Evolutionary conservation across 345 rosid genomes (phyloP).

Genomic region (Brassica incana): DNA sequence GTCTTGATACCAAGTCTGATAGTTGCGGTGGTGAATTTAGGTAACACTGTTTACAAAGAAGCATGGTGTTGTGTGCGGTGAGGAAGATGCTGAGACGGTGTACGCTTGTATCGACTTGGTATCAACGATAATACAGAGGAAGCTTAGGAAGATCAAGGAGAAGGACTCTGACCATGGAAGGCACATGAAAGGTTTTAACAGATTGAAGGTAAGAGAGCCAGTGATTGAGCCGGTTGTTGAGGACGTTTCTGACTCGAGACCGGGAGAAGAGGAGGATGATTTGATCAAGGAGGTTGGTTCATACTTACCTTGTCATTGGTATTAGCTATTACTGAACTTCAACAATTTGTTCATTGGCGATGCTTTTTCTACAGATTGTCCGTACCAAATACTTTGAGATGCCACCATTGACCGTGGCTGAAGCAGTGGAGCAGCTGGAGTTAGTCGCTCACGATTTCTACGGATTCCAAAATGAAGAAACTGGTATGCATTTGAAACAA

Average conservation of each 20-base stretch:
- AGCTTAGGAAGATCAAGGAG: too few relatives aligned
- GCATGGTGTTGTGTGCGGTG: too few relatives aligned
- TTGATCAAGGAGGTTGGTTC: conserved; percentile 58
- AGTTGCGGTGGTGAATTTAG: too few relatives aligned
- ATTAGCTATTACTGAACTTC: neutral
- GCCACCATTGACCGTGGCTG: conserved; percentile 74
- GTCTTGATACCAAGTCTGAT: too few relatives aligned
- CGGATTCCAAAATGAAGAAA: conserved; percentile 83
- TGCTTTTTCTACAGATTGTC: conserved; percentile 55
- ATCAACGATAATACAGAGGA: too few relatives aligned
- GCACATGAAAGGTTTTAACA: conserved; percentile 64
- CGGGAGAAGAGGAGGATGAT: conserved; percentile 43
- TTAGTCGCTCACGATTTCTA: conserved; percentile 84
- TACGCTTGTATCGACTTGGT: too few relatives aligned
- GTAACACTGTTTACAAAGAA: too few relatives aligned
- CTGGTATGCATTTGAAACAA: conserved; percentile 54
- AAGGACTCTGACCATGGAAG: conserved; percentile 38
- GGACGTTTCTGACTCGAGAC: conserved; percentile 33
- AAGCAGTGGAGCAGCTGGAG: conserved; percentile 89
- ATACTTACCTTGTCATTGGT: neutral
- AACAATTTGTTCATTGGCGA: neutral
- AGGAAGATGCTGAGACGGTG: too few relatives aligned
- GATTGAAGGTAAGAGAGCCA: too few relatives aligned
- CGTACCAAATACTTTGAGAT: conserved; percentile 37
- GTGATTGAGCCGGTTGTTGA: neutral